These are phyloP conservation scores for Pugionium cornutum DNA, from an alignment of 345 rosid genomes.

Conservation along the genomic window DNA sequence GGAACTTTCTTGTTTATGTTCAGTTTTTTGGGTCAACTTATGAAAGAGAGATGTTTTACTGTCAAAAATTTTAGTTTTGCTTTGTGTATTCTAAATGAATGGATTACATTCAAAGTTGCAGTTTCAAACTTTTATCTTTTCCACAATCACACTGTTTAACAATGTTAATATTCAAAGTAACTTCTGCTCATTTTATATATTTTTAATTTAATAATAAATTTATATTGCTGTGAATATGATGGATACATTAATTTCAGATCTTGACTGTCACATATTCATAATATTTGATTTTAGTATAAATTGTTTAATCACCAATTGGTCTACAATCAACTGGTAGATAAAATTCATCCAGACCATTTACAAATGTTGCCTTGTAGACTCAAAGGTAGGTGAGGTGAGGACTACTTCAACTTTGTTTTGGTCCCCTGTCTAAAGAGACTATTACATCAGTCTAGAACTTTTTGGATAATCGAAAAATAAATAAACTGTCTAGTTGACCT, in stretches of 20 bases:
- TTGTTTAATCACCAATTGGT: too few species aligned
- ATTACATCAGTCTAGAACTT: too few species aligned
- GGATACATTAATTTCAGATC: neutral
- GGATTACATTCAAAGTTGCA: neutral
- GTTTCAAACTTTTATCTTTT: neutral
- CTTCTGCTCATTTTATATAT: too few species aligned
- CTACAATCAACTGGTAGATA: too few species aligned
- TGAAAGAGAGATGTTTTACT: slow-evolving; percentile 16
- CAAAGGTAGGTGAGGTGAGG: too few species aligned
- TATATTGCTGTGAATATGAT: neutral
- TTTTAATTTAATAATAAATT: neutral
- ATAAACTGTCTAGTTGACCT: too few species aligned
- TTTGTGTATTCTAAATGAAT: slow-evolving; percentile 9
- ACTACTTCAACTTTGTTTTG: too few species aligned
- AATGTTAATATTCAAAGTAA: neutral
- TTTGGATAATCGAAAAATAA: too few species aligned
- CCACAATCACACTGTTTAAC: neutral
- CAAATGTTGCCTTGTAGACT: too few species aligned
- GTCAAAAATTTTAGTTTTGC: slow-evolving; percentile 3
- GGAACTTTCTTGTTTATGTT: neutral
- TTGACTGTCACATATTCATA: neutral
- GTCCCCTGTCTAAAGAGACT: too few species aligned
- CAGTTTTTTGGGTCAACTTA: slow-evolving; percentile 15
- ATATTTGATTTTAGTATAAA: neutral
- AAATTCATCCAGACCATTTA: too few species aligned